Base-by-base conservation (phyloP, 345 rosid genomes). In the Gossypium arboreum region DNA sequence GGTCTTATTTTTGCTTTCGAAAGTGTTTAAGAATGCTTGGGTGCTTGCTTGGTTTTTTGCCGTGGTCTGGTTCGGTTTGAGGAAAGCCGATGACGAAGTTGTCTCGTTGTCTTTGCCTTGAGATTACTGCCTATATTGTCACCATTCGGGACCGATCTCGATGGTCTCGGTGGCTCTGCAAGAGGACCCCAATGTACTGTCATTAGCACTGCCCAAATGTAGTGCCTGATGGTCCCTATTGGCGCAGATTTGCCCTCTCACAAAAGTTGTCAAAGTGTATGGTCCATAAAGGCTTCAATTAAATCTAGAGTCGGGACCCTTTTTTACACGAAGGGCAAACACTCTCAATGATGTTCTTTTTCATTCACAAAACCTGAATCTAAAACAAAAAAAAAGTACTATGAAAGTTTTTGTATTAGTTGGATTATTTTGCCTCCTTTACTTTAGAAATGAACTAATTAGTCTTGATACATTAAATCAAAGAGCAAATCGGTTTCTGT, bases 191-290 rank as follows among this genome's bases (percentile, higher is more conserved):
- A 9, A 2, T 34, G 60, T 52, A 47, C 44, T 27, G 73, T 54
- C 45, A 54, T n/a, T 54, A 17, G 60, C 59, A 1, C 22, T 52
- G 43, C 3, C 18, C 56, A 48, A 47, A 15, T 15, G 39, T 20
- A 1, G 4, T 54, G 73, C 41, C 22, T 3, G 73, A 20, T 70
- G 73, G 48, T 54, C 62, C 73, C 73, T 18, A 12, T 52, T 71
- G 7, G 50, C 62, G 12, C 71, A 34, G 73, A 39, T 54, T 7
- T 72, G 63, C 20, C 52, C 43, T 68, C 39, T 68, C 72, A 12
- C 22, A 45, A 7, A 22, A 47, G 72, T 48, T 22, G 39, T 44
- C 22, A 22, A 47, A 47, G 72, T 45, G 2, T 47, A 1, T 22
- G 72, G 72, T 47, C 56, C 56, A 13, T 2, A 47, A 47, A 68